phyloP scores from a whole-genome alignment of 2,329 filamentous ascomycete species.

The Colletotrichum paranaense region DNA sequence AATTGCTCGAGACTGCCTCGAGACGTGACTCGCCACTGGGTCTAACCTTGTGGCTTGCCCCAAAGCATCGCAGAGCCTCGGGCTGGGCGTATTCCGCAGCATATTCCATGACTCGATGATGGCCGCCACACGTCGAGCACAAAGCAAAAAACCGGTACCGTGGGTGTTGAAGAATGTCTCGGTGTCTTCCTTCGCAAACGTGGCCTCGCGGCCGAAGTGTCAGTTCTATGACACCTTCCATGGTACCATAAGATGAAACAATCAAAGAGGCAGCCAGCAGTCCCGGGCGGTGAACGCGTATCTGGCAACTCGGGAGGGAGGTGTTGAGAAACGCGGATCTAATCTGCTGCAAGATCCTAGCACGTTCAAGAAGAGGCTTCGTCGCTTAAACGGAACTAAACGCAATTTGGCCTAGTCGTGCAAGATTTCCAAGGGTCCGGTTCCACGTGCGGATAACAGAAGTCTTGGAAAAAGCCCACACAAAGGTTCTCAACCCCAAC shows the following conservation, averaged over 20 bases:
- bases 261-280: constrained; percentile 20
- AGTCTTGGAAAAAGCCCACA: constrained; percentile 21
- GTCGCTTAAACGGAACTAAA: constrained; percentile 23
- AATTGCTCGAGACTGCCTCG: neutral
- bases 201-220: neutral
- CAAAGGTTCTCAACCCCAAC: constrained; percentile 30
- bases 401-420: neutral
- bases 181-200: neutral
- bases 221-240: neutral
- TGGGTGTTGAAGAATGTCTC: constrained; percentile 4
- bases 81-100: neutral
- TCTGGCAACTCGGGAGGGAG: neutral
- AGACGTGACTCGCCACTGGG: constrained; percentile 26
- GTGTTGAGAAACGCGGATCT: constrained; percentile 33
- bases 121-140: neutral
- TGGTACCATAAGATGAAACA: neutral
- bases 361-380: constrained; percentile 10
- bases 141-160: neutral
- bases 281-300: constrained; percentile 24
- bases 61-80: constrained; percentile 11
- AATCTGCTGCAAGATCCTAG: neutral
- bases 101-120: constrained; percentile 22
- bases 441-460: constrained; percentile 20
- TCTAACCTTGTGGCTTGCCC: constrained; percentile 13
- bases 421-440: constrained; percentile 19